Evolutionary conservation across 176 grass and related monocot genomes (phyloP).

Genomic region (Phragmites australis): DNA sequence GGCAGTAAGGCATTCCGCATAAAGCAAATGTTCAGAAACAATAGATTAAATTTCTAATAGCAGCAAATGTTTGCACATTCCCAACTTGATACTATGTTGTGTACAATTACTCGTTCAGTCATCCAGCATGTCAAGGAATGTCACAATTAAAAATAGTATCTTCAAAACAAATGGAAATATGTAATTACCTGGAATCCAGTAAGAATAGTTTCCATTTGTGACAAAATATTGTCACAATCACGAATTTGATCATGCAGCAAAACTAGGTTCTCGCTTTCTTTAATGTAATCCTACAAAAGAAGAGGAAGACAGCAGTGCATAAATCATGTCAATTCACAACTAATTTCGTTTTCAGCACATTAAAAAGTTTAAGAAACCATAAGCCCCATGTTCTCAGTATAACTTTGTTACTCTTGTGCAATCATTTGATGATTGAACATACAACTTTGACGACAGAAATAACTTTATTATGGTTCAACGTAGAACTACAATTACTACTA

Average conservation of each 20-base stretch:
- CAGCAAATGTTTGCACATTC: neutral
- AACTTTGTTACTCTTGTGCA: too few relatives aligned
- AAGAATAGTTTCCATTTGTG: conserved; percentile 91
- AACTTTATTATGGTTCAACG: too few relatives aligned
- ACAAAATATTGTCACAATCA: conserved; percentile 95
- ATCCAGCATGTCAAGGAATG: conserved; percentile 24
- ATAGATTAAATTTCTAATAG: neutral
- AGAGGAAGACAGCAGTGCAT: conserved; percentile 19
- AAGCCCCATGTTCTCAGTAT: too few relatives aligned
- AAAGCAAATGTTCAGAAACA: neutral
- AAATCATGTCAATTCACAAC: conserved; percentile 23
- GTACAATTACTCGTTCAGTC: conserved; percentile 3
- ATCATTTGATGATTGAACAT: too few relatives aligned
- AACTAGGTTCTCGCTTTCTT: conserved; percentile 92
- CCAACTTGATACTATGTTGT: neutral
- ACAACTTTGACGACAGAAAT: too few relatives aligned
- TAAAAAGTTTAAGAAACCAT: neutral
- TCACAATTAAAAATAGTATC: conserved; percentile 1
- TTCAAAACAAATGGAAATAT: conserved; percentile 26
- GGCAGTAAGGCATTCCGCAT: neutral
- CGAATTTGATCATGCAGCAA: conserved; percentile 89
- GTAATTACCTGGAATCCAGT: conserved; percentile 93
- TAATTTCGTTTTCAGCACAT: neutral
- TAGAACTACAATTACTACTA: neutral
- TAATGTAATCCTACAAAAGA: conserved; percentile 86